Percentiles rank a stretch among this genome's conserved stretches.
Conservation (phyloP, 352 stramenopile genomes). For the Phytophthora fragariaefolia region DNA sequence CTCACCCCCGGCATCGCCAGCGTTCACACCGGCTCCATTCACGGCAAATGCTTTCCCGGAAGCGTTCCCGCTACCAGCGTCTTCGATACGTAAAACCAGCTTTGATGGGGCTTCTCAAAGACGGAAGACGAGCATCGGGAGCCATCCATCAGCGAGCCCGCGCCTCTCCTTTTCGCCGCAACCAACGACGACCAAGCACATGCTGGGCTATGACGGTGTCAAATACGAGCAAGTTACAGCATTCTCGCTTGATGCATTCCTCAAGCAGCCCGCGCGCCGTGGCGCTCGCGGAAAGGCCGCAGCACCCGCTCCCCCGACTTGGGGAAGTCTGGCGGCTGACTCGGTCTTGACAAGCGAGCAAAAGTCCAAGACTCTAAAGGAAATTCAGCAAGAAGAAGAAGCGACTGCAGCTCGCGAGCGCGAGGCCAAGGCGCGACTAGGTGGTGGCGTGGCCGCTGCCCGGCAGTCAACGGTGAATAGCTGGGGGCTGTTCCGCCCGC, state of each 20-base stretch:
- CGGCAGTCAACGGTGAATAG: slow-evolving; percentile 69
- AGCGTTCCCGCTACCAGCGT: slow-evolving; percentile 34
- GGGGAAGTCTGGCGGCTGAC: slow-evolving; percentile 23
- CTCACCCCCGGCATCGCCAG: slow-evolving; percentile 3
- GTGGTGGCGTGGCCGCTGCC: slow-evolving; percentile 23
- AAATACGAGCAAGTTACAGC: slow-evolving; percentile 50
- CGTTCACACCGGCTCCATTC: slow-evolving; percentile 3
- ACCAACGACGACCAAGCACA: slow-evolving; percentile 33
- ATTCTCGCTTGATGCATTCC: slow-evolving; percentile 72
- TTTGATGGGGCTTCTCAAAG: slow-evolving; percentile 28
- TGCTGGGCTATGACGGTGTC: slow-evolving; percentile 58
- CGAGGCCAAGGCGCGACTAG: slow-evolving; percentile 53
- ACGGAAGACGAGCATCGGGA: slow-evolving; percentile 38
- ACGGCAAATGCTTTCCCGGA: slow-evolving; percentile 2
- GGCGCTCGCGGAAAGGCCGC: slow-evolving; percentile 19
- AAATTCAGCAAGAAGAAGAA: slow-evolving; percentile 77
- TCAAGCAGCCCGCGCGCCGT: slow-evolving; percentile 52
- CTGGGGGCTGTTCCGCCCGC: slow-evolving; percentile 60
- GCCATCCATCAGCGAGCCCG: slow-evolving; percentile 42
- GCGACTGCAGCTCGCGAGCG: slow-evolving; percentile 43
- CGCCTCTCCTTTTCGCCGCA: slow-evolving; percentile 33
- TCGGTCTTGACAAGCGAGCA: slow-evolving; percentile 10
- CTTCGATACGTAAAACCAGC: slow-evolving; percentile 42
- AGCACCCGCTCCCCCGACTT: slow-evolving; percentile 22
- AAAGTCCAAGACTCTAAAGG: slow-evolving; percentile 54